Percentiles rank a stretch among this genome's conserved stretches.
Evolutionary conservation across 2,329 filamentous ascomycete genomes (phyloP).

Genomic region (Chaetothyriales sp.): DNA sequence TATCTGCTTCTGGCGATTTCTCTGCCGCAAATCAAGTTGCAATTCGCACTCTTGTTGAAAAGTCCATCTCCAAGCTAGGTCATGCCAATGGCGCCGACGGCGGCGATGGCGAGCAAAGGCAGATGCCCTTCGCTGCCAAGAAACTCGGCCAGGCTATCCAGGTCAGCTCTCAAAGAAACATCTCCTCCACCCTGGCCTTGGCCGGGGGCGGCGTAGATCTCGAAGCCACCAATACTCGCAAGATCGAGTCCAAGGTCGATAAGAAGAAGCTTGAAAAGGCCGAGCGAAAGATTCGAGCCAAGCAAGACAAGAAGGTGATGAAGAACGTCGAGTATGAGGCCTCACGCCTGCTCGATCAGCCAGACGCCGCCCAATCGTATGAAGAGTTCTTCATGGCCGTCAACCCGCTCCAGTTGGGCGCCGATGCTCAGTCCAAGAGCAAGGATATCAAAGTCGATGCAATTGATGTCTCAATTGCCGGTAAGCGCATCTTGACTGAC

Average conservation of each 20-base stretch:
- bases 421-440: constrained; percentile 62
- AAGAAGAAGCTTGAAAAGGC: constrained; percentile 98
- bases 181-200: constrained; percentile 87
- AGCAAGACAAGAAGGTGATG: constrained; percentile 96
- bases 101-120: constrained; percentile 53
- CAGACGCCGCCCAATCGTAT: constrained; percentile 76
- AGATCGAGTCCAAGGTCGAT: constrained; percentile 95
- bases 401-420: constrained; percentile 82
- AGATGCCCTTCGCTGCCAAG: constrained; percentile 62
- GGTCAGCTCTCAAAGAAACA: constrained; percentile 84
- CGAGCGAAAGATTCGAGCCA: constrained; percentile 90
- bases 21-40: constrained; percentile 58
- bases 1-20: constrained; percentile 82
- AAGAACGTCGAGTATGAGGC: constrained; percentile 98
- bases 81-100: constrained; percentile 55
- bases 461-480: constrained; percentile 85
- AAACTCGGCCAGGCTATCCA: constrained; percentile 90
- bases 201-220: constrained; percentile 75
- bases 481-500: constrained; percentile 76
- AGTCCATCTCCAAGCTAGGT: constrained; percentile 74
- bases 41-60: constrained; percentile 71
- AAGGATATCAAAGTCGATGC: constrained; percentile 98
- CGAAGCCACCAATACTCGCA: constrained; percentile 80
- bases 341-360: constrained; percentile 70
- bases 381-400: constrained; percentile 99